Conservation (phyloP, 2,329 filamentous ascomycete genomes). For the Thielaviopsis populi region DNA sequence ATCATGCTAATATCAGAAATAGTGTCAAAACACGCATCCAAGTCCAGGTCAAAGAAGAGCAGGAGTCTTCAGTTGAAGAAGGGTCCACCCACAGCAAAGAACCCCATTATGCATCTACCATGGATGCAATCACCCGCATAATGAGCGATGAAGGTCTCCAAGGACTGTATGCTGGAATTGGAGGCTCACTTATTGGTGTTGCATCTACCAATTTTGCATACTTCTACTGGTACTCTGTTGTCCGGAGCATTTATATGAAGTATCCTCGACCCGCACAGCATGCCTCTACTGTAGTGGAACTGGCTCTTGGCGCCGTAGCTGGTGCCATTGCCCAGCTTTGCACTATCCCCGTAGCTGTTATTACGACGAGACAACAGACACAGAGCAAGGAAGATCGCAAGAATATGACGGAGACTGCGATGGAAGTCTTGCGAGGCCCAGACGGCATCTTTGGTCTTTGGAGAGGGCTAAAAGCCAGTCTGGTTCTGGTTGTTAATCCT, state of each 20-base stretch:
- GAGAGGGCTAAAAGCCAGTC: constrained; percentile 87
- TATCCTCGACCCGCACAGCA: constrained; percentile 35
- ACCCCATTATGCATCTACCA: constrained; percentile 69
- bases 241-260: constrained; percentile 64
- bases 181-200: constrained; percentile 74
- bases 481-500: constrained; percentile 90
- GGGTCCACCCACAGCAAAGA: constrained; percentile 33
- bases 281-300: constrained; percentile 67
- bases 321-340: constrained; percentile 88
- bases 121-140: constrained; percentile 81
- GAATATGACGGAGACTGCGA: constrained; percentile 71
- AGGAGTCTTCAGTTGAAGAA: constrained; percentile 28
- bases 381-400: constrained; percentile 73
- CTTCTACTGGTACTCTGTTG: constrained; percentile 96
- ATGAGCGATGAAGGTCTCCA: constrained; percentile 59
- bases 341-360: constrained; percentile 88
- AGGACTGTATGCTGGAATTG: constrained; percentile 81
- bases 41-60: constrained; percentile 51
- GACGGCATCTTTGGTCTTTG: constrained; percentile 82
- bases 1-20: constrained; percentile 9
- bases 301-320: constrained; percentile 71
- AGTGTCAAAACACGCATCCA: constrained; percentile 95
- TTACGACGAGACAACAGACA: constrained; percentile 93
- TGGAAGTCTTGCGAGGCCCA: constrained; percentile 76
- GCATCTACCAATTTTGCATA: constrained; percentile 98